Evolutionary conservation across 1,139 yeast species (phyloP), one percentile per base, ranked within the genome.

Genomic region (Debaryomycetaceae sp.): DNA sequence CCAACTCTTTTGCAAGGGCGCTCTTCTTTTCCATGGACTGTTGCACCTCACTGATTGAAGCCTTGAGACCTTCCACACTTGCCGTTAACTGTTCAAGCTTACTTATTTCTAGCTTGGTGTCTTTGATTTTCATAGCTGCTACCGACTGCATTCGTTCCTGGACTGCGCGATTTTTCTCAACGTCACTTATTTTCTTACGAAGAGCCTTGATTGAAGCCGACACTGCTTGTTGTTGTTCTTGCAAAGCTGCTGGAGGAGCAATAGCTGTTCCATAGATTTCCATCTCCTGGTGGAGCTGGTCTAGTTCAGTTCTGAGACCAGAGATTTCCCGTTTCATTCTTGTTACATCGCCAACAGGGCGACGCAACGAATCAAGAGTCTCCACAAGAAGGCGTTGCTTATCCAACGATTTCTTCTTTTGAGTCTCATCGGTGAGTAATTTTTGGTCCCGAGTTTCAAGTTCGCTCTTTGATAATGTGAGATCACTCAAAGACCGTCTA

Each of bases 71-170:
- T 22, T 42, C 52, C 4, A 48, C 37, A 27, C 74, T 76, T 25
- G 66, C 47, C 12, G 71, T 49, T 1, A 69, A 50, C 28, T 57
- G 61, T 38, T 77, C 81, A 28, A 77, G 51, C 32, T 70, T 68
- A 38, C 74, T 69, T 7, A 83, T 68, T 4, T 50, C 50, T 16
- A 77, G 51, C 38, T 63, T 66, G 34, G 68, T 66, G 40, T 79
- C 86, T 36, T 77, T 74, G 6, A 79, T 54, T 19, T 55, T 51
- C 27, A 55, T 65, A 28, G 20, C 20, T 18, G 6, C 20, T 7
- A 18, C 10, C 8, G 20, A 18, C 10, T 18, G 20, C 10, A 10
- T 18, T 10, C 10, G 6, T 18, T 18, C 20, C 8, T 7, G 10
- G 10, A 10, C 6, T 18, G 20, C 20, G 10, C 6, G 6, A 6